A percentile compares a stretch with the other conserved stretches of the same genome.
Conservation (phyloP, 228 moss, liverwort and hornwort genomes). For the Sphagnum magellanicum region DNA sequence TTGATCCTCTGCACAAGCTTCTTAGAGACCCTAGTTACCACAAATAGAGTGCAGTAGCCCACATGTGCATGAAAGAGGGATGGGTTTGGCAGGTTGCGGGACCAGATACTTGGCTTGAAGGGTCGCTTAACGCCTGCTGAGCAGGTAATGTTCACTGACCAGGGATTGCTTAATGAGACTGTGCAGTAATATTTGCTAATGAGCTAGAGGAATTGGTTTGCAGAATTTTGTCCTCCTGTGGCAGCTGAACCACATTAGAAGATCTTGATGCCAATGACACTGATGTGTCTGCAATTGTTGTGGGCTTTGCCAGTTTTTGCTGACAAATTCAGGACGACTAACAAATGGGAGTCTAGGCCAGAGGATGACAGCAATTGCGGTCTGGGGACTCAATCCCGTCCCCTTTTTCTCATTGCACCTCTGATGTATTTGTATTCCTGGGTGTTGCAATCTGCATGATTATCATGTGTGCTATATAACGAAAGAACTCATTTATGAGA, state of each 20-base stretch:
- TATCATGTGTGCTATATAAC: neutral
- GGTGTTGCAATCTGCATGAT: neutral
- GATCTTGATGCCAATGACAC: neutral
- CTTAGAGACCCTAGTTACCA: neutral
- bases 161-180: neutral
- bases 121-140: constrained; percentile 48
- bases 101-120: constrained; percentile 45
- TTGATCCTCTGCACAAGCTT: neutral
- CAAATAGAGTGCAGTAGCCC: neutral
- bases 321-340: constrained; percentile 42
- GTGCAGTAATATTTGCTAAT: neutral
- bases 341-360: constrained; percentile 56
- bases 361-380: constrained; percentile 50
- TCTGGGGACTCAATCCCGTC: constrained; percentile 5
- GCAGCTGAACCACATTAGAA: too few species aligned
- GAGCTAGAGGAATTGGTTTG: neutral
- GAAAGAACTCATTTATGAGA: neutral
- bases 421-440: neutral
- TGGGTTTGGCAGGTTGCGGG: constrained; percentile 34
- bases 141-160: constrained; percentile 19
- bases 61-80: too few species aligned
- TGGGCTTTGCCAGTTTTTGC: constrained; percentile 34
- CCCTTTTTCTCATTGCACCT: neutral
- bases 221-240: too few species aligned
- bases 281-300: neutral